These are phyloP conservation scores for Zoysia matrella DNA, from an alignment of 202 grass and related monocot genomes.

Conservation along the genomic window DNA sequence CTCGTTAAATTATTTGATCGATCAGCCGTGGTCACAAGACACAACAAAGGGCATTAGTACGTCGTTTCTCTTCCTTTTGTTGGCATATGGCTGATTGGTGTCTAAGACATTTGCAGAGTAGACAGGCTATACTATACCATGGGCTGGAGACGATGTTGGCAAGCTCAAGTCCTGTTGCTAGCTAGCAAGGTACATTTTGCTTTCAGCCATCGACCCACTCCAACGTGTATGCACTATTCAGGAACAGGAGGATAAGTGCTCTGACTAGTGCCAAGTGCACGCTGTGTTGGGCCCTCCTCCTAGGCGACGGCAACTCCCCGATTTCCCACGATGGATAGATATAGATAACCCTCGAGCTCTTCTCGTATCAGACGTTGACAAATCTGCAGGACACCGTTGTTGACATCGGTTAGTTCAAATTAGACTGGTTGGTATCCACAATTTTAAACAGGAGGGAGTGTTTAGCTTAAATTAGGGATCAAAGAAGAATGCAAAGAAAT, in stretches of 20 bases:
- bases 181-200: conserved; percentile 27
- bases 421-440: too few relatives aligned
- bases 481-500: background rate
- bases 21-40: too few relatives aligned
- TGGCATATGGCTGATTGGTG: background rate
- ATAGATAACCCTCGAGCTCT: conserved; percentile 45
- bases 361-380: conserved; percentile 27
- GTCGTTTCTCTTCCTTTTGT: too few relatives aligned
- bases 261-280: conserved; percentile 35
- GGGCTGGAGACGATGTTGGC: background rate
- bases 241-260: conserved; percentile 43
- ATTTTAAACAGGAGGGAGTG: too few relatives aligned
- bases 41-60: too few relatives aligned
- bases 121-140: background rate
- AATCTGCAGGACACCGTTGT: background rate
- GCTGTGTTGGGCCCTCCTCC: conserved; percentile 9
- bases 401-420: too few relatives aligned
- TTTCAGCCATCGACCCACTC: conserved; percentile 28
- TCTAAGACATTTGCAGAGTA: background rate
- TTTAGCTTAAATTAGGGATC: too few relatives aligned
- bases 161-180: background rate
- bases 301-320: background rate
- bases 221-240: conserved; percentile 29
- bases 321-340: conserved; percentile 6
- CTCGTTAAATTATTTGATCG: too few relatives aligned